phyloP scores from a whole-genome alignment of 1,139 yeast species.

The Ashbya aceris region DNA sequence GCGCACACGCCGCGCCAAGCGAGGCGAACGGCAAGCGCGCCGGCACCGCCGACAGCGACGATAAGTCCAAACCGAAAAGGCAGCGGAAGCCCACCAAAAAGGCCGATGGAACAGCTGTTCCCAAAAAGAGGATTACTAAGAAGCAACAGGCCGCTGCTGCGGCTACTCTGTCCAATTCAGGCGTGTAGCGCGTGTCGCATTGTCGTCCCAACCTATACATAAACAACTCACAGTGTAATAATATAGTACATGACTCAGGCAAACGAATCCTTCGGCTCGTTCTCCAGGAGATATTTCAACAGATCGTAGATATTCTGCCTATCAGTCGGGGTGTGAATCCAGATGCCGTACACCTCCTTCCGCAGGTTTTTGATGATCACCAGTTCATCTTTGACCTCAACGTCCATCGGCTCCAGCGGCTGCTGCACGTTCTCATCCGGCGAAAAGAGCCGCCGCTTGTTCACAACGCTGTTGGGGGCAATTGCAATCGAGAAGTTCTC shows the following conservation, averaged over 20 bases:
- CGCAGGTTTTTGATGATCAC: conserved; percentile 68
- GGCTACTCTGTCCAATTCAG: conserved; percentile 9
- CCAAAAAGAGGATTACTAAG: conserved; percentile 24
- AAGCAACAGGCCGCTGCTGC: conserved; percentile 24
- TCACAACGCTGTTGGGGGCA: conserved; percentile 44
- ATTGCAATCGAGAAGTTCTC: conserved; percentile 77
- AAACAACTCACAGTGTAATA: conserved; percentile 5
- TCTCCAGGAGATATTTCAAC: conserved; percentile 35
- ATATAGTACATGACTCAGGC: conserved; percentile 13
- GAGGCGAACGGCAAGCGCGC: conserved; percentile 8
- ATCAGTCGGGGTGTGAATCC: conserved; percentile 78
- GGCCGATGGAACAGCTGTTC: conserved; percentile 16
- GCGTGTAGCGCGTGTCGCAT: neutral
- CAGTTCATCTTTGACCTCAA: conserved; percentile 69
- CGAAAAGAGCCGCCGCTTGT: conserved; percentile 37
- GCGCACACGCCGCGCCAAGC: conserved; percentile 14
- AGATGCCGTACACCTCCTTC: conserved; percentile 78
- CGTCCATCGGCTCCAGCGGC: conserved; percentile 53
- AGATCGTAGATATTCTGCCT: conserved; percentile 53
- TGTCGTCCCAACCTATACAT: conserved; percentile 3
- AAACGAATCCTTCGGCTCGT: conserved; percentile 29
- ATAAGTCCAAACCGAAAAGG: conserved; percentile 24
- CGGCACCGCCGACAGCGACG: conserved; percentile 6
- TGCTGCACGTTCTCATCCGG: conserved; percentile 31
- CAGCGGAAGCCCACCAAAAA: conserved; percentile 25